Percentiles rank a stretch among this genome's conserved stretches.
These are phyloP conservation scores for Sclerotinia glacialis DNA, from an alignment of 2,329 filamentous ascomycete genomes.

Conservation along the genomic window DNA sequence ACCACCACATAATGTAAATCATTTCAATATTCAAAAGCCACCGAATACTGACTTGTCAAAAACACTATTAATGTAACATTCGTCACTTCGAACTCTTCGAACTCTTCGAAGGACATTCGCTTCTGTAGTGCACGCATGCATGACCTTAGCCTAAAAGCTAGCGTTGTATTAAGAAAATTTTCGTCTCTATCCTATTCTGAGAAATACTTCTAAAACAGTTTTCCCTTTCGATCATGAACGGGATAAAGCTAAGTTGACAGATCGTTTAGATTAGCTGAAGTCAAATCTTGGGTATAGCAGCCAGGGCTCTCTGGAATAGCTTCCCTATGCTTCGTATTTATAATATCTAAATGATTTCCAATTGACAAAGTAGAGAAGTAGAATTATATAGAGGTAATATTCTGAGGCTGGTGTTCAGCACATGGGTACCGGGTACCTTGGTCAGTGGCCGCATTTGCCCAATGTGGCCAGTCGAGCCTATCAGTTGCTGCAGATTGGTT, in stretches of 20 bases:
- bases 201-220: neutral
- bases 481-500: neutral
- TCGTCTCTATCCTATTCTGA: neutral
- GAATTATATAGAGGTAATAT: neutral
- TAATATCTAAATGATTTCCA: too few species aligned
- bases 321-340: neutral
- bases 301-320: neutral
- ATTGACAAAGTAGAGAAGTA: too few species aligned
- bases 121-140: too few species aligned
- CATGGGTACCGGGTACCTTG: neutral
- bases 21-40: too few species aligned
- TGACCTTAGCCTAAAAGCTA: neutral
- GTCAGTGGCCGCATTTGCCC: neutral
- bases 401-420: neutral
- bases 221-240: neutral
- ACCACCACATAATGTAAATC: too few species aligned
- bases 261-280: neutral
- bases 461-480: neutral
- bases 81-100: too few species aligned
- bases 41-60: too few species aligned
- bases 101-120: too few species aligned
- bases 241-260: neutral
- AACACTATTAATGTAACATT: too few species aligned
- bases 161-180: neutral
- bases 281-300: neutral